Conservation (phyloP, 2,329 filamentous ascomycete genomes). For the Fusarium miscanthi region DNA sequence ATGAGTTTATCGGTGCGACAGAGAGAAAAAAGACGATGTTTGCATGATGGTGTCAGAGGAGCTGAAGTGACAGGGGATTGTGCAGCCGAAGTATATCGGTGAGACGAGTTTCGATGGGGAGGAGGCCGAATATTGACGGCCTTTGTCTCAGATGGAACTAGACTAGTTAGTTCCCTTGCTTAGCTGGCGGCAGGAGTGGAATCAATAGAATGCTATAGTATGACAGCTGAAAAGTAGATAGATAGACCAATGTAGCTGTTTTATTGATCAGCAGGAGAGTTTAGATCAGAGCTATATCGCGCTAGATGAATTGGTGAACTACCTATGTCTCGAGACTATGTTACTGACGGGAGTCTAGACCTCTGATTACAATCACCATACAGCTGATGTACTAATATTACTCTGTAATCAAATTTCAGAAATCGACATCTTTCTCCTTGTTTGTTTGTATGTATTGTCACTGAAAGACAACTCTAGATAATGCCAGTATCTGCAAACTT, state of each 20-base stretch:
- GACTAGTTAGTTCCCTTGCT: neutral
- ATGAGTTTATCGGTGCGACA: neutral
- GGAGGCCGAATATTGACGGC: neutral
- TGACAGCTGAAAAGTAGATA: neutral
- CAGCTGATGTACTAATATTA: too few species aligned
- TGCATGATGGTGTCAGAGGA: neutral
- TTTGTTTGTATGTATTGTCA: neutral
- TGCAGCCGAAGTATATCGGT: neutral
- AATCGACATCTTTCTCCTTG: too few species aligned
- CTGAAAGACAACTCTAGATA: too few species aligned
- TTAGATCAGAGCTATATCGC: neutral
- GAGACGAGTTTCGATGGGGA: neutral
- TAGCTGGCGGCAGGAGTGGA: neutral
- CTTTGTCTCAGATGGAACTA: neutral
- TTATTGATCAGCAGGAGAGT: neutral
- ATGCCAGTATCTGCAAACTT: neutral
- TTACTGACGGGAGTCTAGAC: neutral
- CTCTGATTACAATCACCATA: neutral
- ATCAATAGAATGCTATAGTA: neutral
- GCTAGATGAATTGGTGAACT: neutral
- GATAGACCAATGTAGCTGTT: neutral
- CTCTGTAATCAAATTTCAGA: neutral
- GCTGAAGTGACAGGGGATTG: neutral
- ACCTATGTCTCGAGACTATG: neutral
- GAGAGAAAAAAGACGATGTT: neutral